These are phyloP conservation scores for Boletellus emodensis DNA, from an alignment of 768 basidiomycete genomes.

Conservation along the genomic window DNA sequence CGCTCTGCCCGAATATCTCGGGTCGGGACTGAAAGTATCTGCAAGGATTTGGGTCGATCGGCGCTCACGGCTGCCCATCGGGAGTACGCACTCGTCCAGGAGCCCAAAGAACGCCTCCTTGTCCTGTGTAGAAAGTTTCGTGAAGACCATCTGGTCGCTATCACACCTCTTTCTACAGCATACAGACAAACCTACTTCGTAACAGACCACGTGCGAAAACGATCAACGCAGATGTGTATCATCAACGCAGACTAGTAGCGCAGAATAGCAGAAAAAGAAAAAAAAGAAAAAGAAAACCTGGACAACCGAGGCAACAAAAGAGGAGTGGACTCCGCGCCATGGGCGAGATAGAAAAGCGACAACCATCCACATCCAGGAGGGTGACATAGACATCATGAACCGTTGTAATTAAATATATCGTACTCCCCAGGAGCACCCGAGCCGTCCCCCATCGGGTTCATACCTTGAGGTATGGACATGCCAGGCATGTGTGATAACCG, in stretches of 20 bases:
- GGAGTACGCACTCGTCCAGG: conserved; percentile 62
- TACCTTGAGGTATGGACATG: conserved; percentile 48
- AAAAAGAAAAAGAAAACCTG: too few species aligned
- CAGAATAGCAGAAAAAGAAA: conserved; percentile 3
- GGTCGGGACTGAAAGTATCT: conserved; percentile 77
- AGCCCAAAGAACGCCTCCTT: conserved; percentile 81
- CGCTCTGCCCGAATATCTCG: conserved; percentile 47
- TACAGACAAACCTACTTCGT: conserved; percentile 30
- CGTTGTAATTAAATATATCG: conserved; percentile 58
- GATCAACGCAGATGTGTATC: conserved; percentile 14
- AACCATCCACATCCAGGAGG: conserved; percentile 15
- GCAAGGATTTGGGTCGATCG: conserved; percentile 2
- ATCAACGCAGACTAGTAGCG: conserved; percentile 17
- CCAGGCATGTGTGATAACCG: conserved; percentile 47
- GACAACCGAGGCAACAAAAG: conserved; percentile 5
- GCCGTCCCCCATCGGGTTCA: conserved; percentile 40
- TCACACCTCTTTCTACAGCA: conserved; percentile 20
- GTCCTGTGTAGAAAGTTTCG: conserved; percentile 60
- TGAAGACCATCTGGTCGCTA: conserved; percentile 55
- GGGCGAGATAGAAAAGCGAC: conserved; percentile 19
- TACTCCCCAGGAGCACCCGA: conserved; percentile 40
- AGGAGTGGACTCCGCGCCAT: conserved; percentile 11
- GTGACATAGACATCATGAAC: conserved; percentile 31
- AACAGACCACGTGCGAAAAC: conserved; percentile 23
- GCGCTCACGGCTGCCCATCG: neutral